Base-by-base conservation (phyloP, 2,329 filamentous ascomycete genomes). In the Diaporthe vexans region DNA sequence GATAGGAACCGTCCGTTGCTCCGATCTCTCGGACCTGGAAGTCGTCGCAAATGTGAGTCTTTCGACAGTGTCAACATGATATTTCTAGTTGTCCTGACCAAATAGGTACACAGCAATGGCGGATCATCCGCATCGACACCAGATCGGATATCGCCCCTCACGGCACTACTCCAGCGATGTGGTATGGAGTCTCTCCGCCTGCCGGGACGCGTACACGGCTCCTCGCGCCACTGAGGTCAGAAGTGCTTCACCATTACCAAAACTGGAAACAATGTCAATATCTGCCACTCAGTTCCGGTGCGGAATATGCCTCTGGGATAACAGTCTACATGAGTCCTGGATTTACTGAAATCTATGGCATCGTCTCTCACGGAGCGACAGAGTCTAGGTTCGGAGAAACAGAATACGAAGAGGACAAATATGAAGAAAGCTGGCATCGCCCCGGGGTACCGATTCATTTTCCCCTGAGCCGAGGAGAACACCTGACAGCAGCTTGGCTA, bases 401-500 rank as follows among this genome's bases (percentile, higher is more conserved):
- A 2, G n/a, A 15, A 3, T 19, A 61, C 6, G 7, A 19, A 7
- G 37, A 43, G 7, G n/a, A 19, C 24, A 29, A 61, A n/a, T 2
- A 11, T 19, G 37, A 43, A 2, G 15, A 61, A 19, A 19, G 24
- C 19, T 19, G 29, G 17, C 15, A 19, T 33, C 26, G 26, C 17
- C 7, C 10, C 9, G 63, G 33, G 4, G 21, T 68, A 24, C 63
- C 43, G 1, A 5, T 54, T 26, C 63, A 52, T 54, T 54, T 68
- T 2, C 19, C 63, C 19, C n/a, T 68, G 4, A 6, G 63, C 3
- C 29, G 11, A 37, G 63, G 46, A 15, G 29, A 68, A 7, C 40
- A 54, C 17, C 7, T 52, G n/a, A 68, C 43, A 19, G 54, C 63
- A 13, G 29, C 13, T n/a, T 68, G 63, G 43, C 10, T 68, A 54